These are phyloP conservation scores for Guadua angustifolia DNA, from an alignment of 176 grass and related monocot species.

Conservation along the genomic window DNA sequence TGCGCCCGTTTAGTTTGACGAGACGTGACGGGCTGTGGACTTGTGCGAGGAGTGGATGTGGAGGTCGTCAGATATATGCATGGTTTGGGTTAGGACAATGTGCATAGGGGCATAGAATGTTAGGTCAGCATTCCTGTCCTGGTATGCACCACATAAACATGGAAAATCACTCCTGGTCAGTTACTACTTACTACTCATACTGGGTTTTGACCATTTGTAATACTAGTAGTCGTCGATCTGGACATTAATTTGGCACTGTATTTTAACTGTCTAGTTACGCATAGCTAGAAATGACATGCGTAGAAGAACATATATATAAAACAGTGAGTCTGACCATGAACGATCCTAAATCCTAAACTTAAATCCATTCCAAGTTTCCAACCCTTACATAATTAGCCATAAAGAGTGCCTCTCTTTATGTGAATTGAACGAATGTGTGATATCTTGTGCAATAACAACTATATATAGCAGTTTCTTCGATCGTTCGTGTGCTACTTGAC, in stretches of 20 bases:
- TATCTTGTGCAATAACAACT: not conserved
- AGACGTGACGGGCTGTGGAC: not conserved
- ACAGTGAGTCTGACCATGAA: not conserved
- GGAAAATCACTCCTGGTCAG: not conserved
- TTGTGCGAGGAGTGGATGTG: not conserved
- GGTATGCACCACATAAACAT: not conserved
- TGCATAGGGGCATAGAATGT: constrained; percentile 14
- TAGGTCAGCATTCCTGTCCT: constrained; percentile 26
- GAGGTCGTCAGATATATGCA: constrained; percentile 5
- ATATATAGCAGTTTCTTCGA: too few relatives aligned
- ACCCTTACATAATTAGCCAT: not conserved
- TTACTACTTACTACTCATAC: not conserved
- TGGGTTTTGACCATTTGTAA: not conserved
- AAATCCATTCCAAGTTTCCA: too few relatives aligned
- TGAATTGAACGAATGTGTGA: not conserved
- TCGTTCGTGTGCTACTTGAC: too few relatives aligned
- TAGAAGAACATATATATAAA: not conserved
- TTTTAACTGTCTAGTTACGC: not conserved
- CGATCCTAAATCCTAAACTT: not conserved
- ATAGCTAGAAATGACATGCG: not conserved
- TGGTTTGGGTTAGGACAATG: not conserved
- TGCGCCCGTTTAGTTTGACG: constrained; percentile 2
- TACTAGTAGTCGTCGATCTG: not conserved
- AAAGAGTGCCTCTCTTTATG: not conserved
- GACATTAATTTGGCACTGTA: not conserved